A percentile compares a stretch with the other conserved stretches of the same genome.
Conservation (phyloP, 1,284 basidiomycete species). For the Apiotrichum laibachii region DNA sequence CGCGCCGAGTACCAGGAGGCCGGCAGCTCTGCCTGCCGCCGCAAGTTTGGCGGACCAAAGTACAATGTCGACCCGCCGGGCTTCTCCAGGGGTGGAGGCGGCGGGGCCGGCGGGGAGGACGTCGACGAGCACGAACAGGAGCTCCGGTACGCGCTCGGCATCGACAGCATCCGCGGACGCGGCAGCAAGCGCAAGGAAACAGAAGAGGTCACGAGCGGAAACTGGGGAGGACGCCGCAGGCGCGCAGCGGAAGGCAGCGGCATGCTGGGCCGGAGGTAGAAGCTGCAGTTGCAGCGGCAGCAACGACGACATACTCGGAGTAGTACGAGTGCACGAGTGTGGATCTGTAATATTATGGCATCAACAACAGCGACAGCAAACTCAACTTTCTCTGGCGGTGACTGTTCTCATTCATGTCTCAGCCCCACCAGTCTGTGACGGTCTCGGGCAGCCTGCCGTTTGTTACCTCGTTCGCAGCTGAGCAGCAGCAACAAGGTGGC, state of each 20-base stretch:
- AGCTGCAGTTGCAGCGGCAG: neutral
- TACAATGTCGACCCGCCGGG: constrained; percentile 44
- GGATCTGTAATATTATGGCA: too few relatives aligned
- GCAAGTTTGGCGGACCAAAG: constrained; percentile 41
- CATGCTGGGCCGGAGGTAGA: neutral
- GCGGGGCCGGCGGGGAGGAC: constrained; percentile 19
- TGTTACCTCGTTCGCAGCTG: too few relatives aligned
- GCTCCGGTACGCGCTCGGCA: constrained; percentile 40
- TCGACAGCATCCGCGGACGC: constrained; percentile 35
- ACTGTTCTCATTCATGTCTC: too few relatives aligned
- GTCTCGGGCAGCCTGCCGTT: too few relatives aligned
- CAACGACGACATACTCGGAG: too few relatives aligned
- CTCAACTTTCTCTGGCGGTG: too few relatives aligned
- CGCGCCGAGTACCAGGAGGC: constrained; percentile 76
- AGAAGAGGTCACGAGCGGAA: constrained; percentile 46
- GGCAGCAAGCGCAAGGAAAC: constrained; percentile 31
- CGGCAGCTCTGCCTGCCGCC: constrained; percentile 67
- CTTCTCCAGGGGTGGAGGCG: constrained; percentile 18
- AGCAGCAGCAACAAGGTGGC: too few relatives aligned
- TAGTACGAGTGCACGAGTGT: too few relatives aligned
- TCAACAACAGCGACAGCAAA: too few relatives aligned
- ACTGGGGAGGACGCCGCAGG: constrained; percentile 45
- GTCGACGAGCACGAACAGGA: constrained; percentile 45
- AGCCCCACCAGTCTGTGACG: too few relatives aligned
- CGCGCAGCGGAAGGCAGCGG: constrained; percentile 22